Conservation (phyloP, 148 eudicot genomes). For the Rhododendron williamsianum region DNA sequence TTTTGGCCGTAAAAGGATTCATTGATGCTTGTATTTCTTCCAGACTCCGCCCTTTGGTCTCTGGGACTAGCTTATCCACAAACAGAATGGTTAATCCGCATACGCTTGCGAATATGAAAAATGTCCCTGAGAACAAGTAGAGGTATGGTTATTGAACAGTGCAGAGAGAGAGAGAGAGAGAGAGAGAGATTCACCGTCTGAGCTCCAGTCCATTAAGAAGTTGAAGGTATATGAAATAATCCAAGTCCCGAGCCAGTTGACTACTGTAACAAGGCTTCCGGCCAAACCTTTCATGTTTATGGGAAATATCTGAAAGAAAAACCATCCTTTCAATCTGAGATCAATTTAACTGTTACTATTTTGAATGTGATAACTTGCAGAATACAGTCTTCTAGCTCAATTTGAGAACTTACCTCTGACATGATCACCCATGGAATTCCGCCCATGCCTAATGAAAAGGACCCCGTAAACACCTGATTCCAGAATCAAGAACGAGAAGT, state of each 20-base stretch:
- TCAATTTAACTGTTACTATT: not conserved
- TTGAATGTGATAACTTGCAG: not conserved
- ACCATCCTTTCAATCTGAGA: not conserved
- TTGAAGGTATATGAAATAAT: conserved; percentile 71
- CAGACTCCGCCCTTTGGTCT: conserved; percentile 84
- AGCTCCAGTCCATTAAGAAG: conserved; percentile 69
- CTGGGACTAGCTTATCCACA: conserved; percentile 70
- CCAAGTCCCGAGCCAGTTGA: conserved; percentile 86
- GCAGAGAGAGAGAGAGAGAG: not conserved
- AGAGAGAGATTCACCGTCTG: conserved; percentile 43
- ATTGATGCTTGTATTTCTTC: conserved; percentile 90
- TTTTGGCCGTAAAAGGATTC: conserved; percentile 22
- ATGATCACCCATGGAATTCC: conserved; percentile 89
- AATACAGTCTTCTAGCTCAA: not conserved
- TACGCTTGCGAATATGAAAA: conserved; percentile 49
- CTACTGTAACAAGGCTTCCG: conserved; percentile 79
- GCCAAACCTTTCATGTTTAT: conserved; percentile 80
- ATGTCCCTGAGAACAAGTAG: conserved; percentile 53
- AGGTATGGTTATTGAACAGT: not conserved
- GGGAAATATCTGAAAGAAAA: conserved; percentile 69
- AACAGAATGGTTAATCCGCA: conserved; percentile 60
- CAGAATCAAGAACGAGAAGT: conserved; percentile 2
- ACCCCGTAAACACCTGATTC: conserved; percentile 56
- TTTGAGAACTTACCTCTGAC: conserved; percentile 67
- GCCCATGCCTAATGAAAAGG: conserved; percentile 85